phyloP scores from a whole-genome alignment of 352 stramenopile species.

The Pythium biforme region DNA sequence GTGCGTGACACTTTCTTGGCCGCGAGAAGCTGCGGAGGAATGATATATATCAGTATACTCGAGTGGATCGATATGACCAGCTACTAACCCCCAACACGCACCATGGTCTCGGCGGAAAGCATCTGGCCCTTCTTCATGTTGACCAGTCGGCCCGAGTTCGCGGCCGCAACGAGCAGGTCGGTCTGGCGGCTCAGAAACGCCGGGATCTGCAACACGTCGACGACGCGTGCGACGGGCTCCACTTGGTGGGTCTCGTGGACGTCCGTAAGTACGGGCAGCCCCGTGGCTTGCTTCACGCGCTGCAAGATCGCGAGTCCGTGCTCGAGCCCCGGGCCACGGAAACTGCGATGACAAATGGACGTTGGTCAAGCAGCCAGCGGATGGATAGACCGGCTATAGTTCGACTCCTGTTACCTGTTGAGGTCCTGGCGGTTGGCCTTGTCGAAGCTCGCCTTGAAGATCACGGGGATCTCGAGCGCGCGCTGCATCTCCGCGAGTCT shows the following conservation, averaged over 20 bases:
- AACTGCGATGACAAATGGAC: too few relatives aligned
- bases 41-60: too few relatives aligned
- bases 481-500: slow-evolving; percentile 57
- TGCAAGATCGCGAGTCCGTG: slow-evolving; percentile 70
- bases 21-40: slow-evolving; percentile 55
- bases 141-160: slow-evolving; percentile 67
- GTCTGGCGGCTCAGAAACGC: slow-evolving; percentile 89
- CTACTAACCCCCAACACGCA: slow-evolving; percentile 14
- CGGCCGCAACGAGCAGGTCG: slow-evolving; percentile 80
- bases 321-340: slow-evolving; percentile 70
- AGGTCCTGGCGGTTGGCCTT: slow-evolving; percentile 88
- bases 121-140: slow-evolving; percentile 91
- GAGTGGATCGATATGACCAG: too few relatives aligned
- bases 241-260: slow-evolving; percentile 87
- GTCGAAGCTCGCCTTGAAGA: slow-evolving; percentile 91
- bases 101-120: slow-evolving; percentile 83
- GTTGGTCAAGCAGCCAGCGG: too few relatives aligned
- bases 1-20: slow-evolving; percentile 69
- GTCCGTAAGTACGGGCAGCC: slow-evolving; percentile 80
- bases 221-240: slow-evolving; percentile 54
- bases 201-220: slow-evolving; percentile 85
- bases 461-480: slow-evolving; percentile 64
- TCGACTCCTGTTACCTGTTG: slow-evolving; percentile 29
- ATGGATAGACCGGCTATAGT: too few relatives aligned
- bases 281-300: slow-evolving; percentile 67